Base-by-base conservation (phyloP, 2,329 filamentous ascomycete species). In the Phialocephala subalpina region DNA sequence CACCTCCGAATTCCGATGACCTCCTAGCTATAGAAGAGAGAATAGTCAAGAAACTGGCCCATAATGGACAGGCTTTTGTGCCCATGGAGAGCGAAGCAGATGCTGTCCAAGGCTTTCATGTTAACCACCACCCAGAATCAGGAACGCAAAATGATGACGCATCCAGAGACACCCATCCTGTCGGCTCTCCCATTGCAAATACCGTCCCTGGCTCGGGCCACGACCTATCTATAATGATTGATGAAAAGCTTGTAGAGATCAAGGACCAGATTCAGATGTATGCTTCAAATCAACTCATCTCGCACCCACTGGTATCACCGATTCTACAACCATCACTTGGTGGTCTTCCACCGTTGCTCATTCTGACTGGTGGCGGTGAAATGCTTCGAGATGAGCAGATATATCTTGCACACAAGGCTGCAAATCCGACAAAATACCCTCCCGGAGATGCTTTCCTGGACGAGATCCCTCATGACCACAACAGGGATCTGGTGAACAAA, bases 181-280 rank as follows among this genome's bases (percentile, higher is more conserved):
- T 67, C 67, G 73, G 36, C 56, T 68, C 60, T 14, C 64, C 65
- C 45, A 63, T 49, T 2, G 72, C 73, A n/a, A 76, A 76, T 57
- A 76, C 75, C 9, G 69, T 78, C 18, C 75, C 78, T 40, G 72
- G 73, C 27, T 58, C 72, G 36, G 74, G 75, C 14, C 73, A 76
- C 25, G 80, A 81, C 64, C 78, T 97, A 14, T 87, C 88, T 2
- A 85, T 97, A 25, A 83, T 84, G 25, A 84, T 97, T 36, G 89
- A 93, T 69, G 93, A 90, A 9, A 83, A 91, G 73, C 79, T 85
- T 1, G 81, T 97, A 2, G 84, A 90, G 53, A 84, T 98, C 68
- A 94, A 92, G 73, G 94, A 98, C 68, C 96, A 99, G 77, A 96
- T 98, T 49, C 95, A 98, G 83, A 86, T 90, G 82, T 91, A 90